These are phyloP conservation scores for Pseudozyma thailandica DNA, from an alignment of 1,284 basidiomycete genomes.

Conservation along the genomic window DNA sequence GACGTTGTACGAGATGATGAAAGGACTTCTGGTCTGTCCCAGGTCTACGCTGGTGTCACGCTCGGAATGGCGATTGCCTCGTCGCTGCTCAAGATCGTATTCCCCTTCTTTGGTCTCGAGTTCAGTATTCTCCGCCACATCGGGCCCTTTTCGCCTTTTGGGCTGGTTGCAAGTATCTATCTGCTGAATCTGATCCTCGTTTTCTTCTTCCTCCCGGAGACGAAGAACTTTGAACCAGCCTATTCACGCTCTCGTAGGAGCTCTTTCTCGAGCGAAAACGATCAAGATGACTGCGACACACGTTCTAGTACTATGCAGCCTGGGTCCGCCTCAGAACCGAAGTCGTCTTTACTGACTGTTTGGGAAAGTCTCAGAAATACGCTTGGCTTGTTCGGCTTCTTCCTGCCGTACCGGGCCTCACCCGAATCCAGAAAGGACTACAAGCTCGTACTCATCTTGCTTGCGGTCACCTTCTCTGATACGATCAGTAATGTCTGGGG, in stretches of 20 bases:
- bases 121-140: constrained; percentile 37
- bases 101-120: constrained; percentile 23
- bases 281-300: background rate
- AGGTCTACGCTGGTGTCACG: constrained; percentile 8
- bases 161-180: constrained; percentile 3
- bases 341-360: background rate
- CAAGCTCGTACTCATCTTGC: constrained; percentile 34
- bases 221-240: background rate
- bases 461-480: constrained; percentile 20
- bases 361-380: constrained; percentile 6
- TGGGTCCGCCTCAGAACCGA: background rate
- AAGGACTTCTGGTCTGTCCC: constrained; percentile 25
- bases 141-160: constrained; percentile 39
- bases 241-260: constrained; percentile 1
- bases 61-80: constrained; percentile 26
- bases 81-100: constrained; percentile 12
- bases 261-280: constrained; percentile 16
- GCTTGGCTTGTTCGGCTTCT: constrained; percentile 22
- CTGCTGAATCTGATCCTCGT: constrained; percentile 3
- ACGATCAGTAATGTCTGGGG: constrained; percentile 24
- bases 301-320: background rate
- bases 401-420: constrained; percentile 26
- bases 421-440: constrained; percentile 18
- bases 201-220: constrained; percentile 22
- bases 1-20: constrained; percentile 33